Evolutionary conservation across 192 early-diverging fungal genomes (phyloP), one percentile per base, ranked within the genome.

Genomic region (Gryganskiella cystojenkinii): DNA sequence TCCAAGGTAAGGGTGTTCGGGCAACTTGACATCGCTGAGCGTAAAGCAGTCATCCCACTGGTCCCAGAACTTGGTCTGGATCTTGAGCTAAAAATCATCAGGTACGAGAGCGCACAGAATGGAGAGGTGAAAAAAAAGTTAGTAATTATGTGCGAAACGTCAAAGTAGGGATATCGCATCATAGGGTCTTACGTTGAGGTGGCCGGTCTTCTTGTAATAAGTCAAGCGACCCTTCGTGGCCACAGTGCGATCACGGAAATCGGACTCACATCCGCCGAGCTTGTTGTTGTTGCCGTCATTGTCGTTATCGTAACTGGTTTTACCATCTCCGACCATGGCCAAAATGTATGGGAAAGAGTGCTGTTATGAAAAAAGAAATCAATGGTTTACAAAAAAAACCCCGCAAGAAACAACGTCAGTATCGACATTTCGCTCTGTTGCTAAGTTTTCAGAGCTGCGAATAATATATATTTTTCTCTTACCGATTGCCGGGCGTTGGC

Each of bases 261-360:
- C 89, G 40, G 91, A 86, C 50, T 91, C 84, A 72, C 93, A 94
- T 65, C 86, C 86, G 33, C 87, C 91, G 43, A 84, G 44, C 40
- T 85, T 81, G 71, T 91, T 92, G 5, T 72, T 56, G n/a, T 87
- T 86, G 72, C 95, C 95, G 73, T 99, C 98, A 45, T 90, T 88
- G 20, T 83, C 87, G 56, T 91, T 87, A 61, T 97, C 96, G 71
- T 99, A 99, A 35, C 83, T 71, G 1, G 92, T 95, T 61, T 85
- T 83, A 53, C 96, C 98, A 71, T 99, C 96, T 63, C 95, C 96
- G 45, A 95, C 11, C 95, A 98, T 98, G 25, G 91, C 94, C 87
- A 90, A 95, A 35, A 99, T 90, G 72, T 89, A 93, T 9, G 98
- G 98, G 78, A 95, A 95, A 8, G 90, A 64, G 43, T 88, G 85